A percentile compares a stretch with the other conserved stretches of the same genome.
Conservation (phyloP, 2,329 filamentous ascomycete species). For the Fusarium xylarioides region DNA sequence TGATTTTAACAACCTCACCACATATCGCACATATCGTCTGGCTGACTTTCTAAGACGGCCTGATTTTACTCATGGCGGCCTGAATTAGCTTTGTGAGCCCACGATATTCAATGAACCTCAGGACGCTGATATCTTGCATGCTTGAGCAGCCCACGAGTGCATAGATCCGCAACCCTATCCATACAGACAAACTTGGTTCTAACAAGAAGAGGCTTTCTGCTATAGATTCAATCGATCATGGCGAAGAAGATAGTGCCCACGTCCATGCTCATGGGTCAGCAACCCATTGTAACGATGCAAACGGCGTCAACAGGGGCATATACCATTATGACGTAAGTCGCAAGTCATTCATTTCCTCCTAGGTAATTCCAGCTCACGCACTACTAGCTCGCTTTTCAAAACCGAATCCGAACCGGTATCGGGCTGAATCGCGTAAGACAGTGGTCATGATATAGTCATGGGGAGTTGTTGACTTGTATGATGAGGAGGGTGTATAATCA, state of each 20-base stretch:
- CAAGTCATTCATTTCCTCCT: neutral
- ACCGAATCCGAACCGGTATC: neutral
- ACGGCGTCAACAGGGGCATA: neutral
- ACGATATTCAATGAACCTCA: constrained; percentile 52
- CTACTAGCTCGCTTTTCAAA: neutral
- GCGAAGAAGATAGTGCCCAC: neutral
- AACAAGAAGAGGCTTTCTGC: constrained; percentile 46
- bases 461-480: neutral
- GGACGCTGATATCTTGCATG: constrained; percentile 54
- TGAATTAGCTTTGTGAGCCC: neutral
- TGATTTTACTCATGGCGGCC: neutral
- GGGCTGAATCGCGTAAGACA: neutral
- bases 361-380: neutral
- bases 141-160: constrained; percentile 50
- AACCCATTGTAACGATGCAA: neutral
- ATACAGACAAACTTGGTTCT: constrained; percentile 51
- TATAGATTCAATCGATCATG: constrained; percentile 48
- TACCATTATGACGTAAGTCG: constrained; percentile 8
- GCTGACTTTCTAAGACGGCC: neutral
- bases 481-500: neutral
- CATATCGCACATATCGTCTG: neutral
- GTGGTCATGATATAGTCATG: neutral
- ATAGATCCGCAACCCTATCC: neutral
- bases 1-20: constrained; percentile 16
- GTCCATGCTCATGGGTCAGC: neutral